These are phyloP conservation scores for Acacia crassicarpa DNA, from an alignment of 306 rosid genomes.

Conservation along the genomic window DNA sequence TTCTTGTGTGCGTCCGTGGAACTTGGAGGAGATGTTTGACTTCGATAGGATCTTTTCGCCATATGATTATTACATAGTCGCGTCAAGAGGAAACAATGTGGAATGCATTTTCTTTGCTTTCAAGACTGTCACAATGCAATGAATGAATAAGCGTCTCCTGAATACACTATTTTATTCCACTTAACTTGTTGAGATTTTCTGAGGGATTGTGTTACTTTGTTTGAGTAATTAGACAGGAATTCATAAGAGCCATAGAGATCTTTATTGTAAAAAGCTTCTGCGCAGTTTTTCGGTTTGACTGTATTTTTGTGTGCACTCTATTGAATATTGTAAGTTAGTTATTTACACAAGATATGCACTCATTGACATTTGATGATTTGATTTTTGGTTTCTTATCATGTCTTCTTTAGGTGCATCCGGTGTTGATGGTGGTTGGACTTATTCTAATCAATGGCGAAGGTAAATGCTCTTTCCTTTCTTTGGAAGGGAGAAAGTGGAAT, in stretches of 20 bases:
- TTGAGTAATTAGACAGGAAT: background rate
- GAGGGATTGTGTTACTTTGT: background rate
- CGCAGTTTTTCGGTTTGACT: background rate
- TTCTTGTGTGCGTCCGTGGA: background rate
- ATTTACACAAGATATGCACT: background rate
- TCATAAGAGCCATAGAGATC: background rate
- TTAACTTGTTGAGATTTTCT: background rate
- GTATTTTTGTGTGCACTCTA: background rate
- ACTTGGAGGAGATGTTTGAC: background rate
- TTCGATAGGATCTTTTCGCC: background rate
- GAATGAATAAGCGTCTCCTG: background rate
- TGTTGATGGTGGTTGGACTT: constrained; percentile 26
- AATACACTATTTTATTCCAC: background rate
- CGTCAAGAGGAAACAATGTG: background rate
- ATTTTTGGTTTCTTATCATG: background rate
- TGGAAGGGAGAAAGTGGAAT: background rate
- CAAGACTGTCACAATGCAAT: background rate
- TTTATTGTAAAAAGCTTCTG: background rate
- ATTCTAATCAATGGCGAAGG: constrained; percentile 55
- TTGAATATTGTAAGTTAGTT: background rate
- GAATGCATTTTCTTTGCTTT: background rate
- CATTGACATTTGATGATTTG: background rate
- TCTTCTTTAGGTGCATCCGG: constrained; percentile 16
- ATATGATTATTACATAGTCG: background rate
- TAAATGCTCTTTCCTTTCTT: constrained; percentile 14